A percentile compares a stretch with the other conserved stretches of the same genome.
phyloP scores from a whole-genome alignment of 2,329 filamentous ascomycete genomes.

The Lasiodiplodia hormozganensis region DNA sequence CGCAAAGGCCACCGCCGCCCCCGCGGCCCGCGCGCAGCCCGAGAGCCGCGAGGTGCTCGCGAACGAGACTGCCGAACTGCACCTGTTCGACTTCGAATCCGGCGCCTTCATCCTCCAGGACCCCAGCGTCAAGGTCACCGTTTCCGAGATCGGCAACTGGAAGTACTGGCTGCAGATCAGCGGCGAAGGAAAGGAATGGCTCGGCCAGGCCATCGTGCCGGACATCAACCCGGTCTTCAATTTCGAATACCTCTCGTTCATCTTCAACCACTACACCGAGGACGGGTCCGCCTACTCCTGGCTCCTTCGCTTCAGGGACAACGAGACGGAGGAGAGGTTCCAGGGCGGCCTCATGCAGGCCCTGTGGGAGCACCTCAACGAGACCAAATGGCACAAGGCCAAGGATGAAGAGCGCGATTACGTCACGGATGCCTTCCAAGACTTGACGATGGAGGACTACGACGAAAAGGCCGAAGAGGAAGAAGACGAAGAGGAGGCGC shows the following conservation, averaged over 20 bases:
- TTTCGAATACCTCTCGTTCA: conserved; percentile 98
- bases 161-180: conserved; percentile 93
- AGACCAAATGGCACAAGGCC: conserved; percentile 91
- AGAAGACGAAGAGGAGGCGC: conserved; percentile 55
- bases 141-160: conserved; percentile 89
- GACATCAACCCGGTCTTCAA: conserved; percentile 99
- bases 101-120: conserved; percentile 87
- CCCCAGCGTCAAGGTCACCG: conserved; percentile 73
- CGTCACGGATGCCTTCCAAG: conserved; percentile 92
- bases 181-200: conserved; percentile 78
- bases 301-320: conserved; percentile 90
- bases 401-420: conserved; percentile 95
- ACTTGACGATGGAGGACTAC: conserved; percentile 88
- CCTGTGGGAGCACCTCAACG: conserved; percentile 94
- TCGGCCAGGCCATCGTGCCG: conserved; percentile 82
- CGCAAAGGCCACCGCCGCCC: conserved; percentile 63
- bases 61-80: conserved; percentile 81
- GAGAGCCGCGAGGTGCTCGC: conserved; percentile 75
- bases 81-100: conserved; percentile 89
- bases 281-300: conserved; percentile 94
- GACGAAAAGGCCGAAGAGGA: conserved; percentile 62
- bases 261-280: conserved; percentile 94
- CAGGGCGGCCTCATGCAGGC: conserved; percentile 95
- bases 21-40: conserved; percentile 67
- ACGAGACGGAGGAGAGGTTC: conserved; percentile 80